Conservation (phyloP, 495 filamentous ascomycete species). For the Daldinia vernicosa region DNA sequence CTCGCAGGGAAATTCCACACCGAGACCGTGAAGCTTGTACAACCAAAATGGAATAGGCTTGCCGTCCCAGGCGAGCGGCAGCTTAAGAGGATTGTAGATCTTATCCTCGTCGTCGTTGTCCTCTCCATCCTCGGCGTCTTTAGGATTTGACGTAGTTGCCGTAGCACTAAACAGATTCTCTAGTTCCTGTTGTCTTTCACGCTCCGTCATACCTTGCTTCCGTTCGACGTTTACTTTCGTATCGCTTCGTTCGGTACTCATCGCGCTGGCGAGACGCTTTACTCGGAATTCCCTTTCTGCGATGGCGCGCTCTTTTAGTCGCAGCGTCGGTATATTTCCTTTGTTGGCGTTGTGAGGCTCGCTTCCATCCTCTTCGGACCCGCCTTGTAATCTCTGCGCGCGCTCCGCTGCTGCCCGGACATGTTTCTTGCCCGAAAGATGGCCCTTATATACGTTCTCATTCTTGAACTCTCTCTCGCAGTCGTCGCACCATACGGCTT, state of each 20-base stretch:
- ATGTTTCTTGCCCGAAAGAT: constrained; percentile 91
- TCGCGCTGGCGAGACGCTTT: constrained; percentile 75
- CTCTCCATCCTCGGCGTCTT: constrained; percentile 63
- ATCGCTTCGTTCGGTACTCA: constrained; percentile 81
- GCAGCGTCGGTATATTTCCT: constrained; percentile 53
- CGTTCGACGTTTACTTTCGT: constrained; percentile 93
- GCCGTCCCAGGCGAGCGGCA: constrained; percentile 96
- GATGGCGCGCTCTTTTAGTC: constrained; percentile 87
- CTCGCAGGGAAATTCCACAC: constrained; percentile 94
- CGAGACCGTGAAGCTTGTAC: constrained; percentile 94
- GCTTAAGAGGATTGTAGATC: constrained; percentile 95
- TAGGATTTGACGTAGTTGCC: constrained; percentile 57
- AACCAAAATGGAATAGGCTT: constrained; percentile 99
- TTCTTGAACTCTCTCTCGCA: constrained; percentile 97
- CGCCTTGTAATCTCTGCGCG: constrained; percentile 48
- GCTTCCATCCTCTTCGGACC: constrained; percentile 23
- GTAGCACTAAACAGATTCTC: constrained; percentile 76
- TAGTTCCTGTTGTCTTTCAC: constrained; percentile 89
- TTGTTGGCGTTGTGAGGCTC: constrained; percentile 43
- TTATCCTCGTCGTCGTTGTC: constrained; percentile 78
- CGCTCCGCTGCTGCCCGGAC: constrained; percentile 76
- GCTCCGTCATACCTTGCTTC: constrained; percentile 93
- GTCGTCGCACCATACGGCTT: constrained; percentile 84
- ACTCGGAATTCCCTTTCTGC: constrained; percentile 89
- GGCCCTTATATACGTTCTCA: constrained; percentile 89